Evolutionary conservation across 768 basidiomycete species (phyloP), one percentile per base, ranked within the genome.

Genomic region (Boletellus emodensis): DNA sequence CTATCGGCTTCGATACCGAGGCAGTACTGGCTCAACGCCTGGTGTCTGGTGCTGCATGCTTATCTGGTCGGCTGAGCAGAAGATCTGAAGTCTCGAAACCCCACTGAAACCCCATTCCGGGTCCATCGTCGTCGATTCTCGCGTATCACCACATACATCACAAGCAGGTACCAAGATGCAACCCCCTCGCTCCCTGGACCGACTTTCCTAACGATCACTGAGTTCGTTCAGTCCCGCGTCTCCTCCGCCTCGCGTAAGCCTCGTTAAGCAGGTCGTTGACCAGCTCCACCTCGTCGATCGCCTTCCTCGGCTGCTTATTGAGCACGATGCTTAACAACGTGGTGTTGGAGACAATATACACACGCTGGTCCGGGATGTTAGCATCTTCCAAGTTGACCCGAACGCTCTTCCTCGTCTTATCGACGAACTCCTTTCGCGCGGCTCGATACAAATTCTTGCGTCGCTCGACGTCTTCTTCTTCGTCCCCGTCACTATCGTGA

Each of bases 271-370:
- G 14, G 28, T 59, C 63, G 17, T 50, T 58, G 22, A 64, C 9
- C 2, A 65, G n/a, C 3, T 62, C 56, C 36, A 60, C 17, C 44
- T 64, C 63, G 6, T 65, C 63, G 3, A 64, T 62, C 39, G 43
- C 42, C 49, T 49, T 59, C 40, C 43, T 60, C 14, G 62, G 54
- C 35, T 13, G 20, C 46, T 55, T 60, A 1, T 55, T 48, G 18
- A 37, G 18, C 46, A 68, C 52, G 33, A 64, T 43, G 24, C 30
- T 49, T 34, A 55, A 30, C 40, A 68, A 14, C 36, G 60, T 51
- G 22, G 20, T 44, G 48, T 43, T 55, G 33, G 64, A 65, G 14
- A 65, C 49, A 22, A 67, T 60, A 32, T 67, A 67, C 6, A 67
- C 66, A 3, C 56, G 59, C 48, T 62, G 60, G 40, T 62, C 40